Evolutionary conservation across 2,329 filamentous ascomycete species (phyloP).

Genomic region (Dothideomycetidae sp.): DNA sequence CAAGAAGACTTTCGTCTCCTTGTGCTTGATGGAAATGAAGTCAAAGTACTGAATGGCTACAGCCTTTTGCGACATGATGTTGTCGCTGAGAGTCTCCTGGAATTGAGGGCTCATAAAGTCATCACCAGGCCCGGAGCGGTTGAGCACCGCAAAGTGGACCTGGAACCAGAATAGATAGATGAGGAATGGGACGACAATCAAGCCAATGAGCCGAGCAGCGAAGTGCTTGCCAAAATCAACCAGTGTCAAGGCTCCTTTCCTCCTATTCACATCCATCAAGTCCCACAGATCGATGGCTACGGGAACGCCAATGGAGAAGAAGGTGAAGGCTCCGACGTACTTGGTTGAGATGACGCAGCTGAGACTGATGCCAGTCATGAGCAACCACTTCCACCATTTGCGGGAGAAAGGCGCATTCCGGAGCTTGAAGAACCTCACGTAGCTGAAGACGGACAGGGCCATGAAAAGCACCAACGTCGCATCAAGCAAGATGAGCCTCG

Average conservation of each 20-base stretch:
- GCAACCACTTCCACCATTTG: conserved; percentile 99
- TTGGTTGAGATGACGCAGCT: conserved; percentile 98
- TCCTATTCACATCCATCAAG: conserved; percentile 75
- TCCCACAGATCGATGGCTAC: conserved; percentile 94
- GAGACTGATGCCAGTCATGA: conserved; percentile 83
- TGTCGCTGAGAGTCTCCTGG: conserved; percentile 92
- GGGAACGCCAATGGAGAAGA: conserved; percentile 89
- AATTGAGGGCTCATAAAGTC: conserved; percentile 99
- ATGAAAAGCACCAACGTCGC: conserved; percentile 90
- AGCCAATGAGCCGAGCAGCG: conserved; percentile 64
- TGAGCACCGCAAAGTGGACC: conserved; percentile 88
- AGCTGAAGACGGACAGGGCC: conserved; percentile 84
- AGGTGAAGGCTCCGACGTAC: conserved; percentile 93
- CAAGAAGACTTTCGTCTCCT: conserved; percentile 91
- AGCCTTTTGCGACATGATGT: conserved; percentile 77
- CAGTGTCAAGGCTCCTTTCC: conserved; percentile 64
- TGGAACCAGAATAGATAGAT: conserved; percentile 99
- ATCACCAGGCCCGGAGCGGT: conserved; percentile 79
- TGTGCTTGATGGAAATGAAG: conserved; percentile 74
- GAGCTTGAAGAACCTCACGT: conserved; percentile 96
- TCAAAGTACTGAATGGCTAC: conserved; percentile 84
- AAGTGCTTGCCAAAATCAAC: conserved; percentile 81
- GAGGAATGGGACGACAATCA: conserved; percentile 85
- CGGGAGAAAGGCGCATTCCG: conserved; percentile 76
- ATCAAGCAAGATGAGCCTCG: conserved; percentile 84